Evolutionary conservation across 2,329 filamentous ascomycete species (phyloP).

Genomic region (Zasmidium citrigriseum): DNA sequence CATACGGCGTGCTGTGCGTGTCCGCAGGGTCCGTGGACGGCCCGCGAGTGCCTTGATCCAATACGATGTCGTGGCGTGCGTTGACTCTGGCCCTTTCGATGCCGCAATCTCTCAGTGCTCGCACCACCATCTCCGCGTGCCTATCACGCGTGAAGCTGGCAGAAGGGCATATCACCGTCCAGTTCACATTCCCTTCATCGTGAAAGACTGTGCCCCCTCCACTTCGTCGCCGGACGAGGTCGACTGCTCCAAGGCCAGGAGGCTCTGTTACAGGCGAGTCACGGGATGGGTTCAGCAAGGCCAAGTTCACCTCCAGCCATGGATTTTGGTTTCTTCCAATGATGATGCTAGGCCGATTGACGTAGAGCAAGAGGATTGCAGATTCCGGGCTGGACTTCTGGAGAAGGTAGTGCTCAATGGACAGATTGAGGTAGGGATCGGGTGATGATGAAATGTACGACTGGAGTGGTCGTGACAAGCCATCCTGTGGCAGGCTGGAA

Average conservation of each 20-base stretch:
- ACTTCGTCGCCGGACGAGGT: constrained; percentile 78
- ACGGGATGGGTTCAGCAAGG: constrained; percentile 53
- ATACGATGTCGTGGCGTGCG: constrained; percentile 87
- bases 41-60: constrained; percentile 52
- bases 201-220: constrained; percentile 95
- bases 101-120: constrained; percentile 68
- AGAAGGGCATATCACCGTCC: constrained; percentile 83
- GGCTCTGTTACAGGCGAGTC: constrained; percentile 36
- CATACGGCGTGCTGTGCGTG: constrained; percentile 49
- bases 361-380: constrained; percentile 81
- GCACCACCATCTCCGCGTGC: constrained; percentile 89
- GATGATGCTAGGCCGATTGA: constrained; percentile 83
- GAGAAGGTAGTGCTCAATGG: constrained; percentile 88
- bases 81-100: constrained; percentile 71
- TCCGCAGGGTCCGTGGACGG: constrained; percentile 37
- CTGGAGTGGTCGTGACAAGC: constrained; percentile 38
- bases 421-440: constrained; percentile 87
- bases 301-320: constrained; percentile 85
- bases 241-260: constrained; percentile 45
- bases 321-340: constrained; percentile 97
- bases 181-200: constrained; percentile 91
- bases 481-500: constrained; percentile 23
- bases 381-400: constrained; percentile 71
- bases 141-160: constrained; percentile 76
- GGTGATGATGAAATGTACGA: constrained; percentile 54